Percentiles rank a stretch among this genome's conserved stretches.
Conservation (phyloP, 2,329 filamentous ascomycete species). For the Lasiodiplodia sp. region DNA sequence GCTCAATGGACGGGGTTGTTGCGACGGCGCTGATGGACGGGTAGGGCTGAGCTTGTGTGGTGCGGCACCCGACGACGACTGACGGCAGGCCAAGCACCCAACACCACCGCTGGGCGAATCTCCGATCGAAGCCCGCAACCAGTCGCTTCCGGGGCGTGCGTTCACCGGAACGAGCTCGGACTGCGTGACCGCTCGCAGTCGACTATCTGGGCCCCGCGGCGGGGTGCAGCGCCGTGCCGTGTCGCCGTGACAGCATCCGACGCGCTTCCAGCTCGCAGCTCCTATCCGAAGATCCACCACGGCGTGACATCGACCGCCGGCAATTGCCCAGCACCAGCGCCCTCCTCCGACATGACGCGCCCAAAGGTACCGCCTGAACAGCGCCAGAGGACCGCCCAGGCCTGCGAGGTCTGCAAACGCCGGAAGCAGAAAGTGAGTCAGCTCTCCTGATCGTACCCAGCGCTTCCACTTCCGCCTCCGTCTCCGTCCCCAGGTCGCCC, state of each 20-base stretch:
- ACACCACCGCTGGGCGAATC: neutral
- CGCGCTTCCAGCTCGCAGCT: constrained; percentile 7
- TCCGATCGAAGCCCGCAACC: constrained; percentile 2
- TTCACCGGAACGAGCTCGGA: neutral
- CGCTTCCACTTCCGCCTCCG: constrained; percentile 17
- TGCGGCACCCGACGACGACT: constrained; percentile 19
- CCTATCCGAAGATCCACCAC: constrained; percentile 26
- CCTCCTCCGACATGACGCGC: constrained; percentile 55
- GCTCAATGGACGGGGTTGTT: constrained; percentile 10
- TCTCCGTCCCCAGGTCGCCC: constrained; percentile 7
- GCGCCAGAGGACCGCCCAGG: constrained; percentile 68
- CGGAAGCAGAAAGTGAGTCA: constrained; percentile 69
- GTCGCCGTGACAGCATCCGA: constrained; percentile 26
- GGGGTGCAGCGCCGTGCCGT: constrained; percentile 15
- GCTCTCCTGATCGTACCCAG: neutral
- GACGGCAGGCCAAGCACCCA: neutral
- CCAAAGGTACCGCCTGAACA: constrained; percentile 65
- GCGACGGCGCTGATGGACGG: constrained; percentile 17
- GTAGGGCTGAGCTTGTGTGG: constrained; percentile 25
- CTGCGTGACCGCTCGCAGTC: neutral
- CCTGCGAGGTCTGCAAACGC: constrained; percentile 70
- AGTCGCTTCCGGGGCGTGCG: neutral
- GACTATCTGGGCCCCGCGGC: constrained; percentile 4
- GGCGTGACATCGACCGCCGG: constrained; percentile 24
- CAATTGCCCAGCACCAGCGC: constrained; percentile 18